Base-by-base conservation (phyloP, 176 grass and related monocot genomes). In the Carex kokanica region DNA sequence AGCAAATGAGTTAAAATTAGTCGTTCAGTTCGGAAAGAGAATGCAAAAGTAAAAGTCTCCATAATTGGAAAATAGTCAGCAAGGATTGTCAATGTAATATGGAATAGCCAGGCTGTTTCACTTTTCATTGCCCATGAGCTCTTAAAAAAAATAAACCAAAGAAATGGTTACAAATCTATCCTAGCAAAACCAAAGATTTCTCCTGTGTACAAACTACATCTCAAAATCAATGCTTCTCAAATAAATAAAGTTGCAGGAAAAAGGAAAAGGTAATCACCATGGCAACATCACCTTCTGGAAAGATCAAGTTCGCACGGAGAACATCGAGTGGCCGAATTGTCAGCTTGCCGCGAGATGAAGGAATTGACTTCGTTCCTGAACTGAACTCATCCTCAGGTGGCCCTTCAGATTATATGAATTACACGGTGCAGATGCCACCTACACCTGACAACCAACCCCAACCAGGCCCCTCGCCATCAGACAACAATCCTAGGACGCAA, bases 321-420 rank as follows among this genome's bases (percentile, higher is more conserved):
- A 92, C 94, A 74, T 88, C 84, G 74, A 84, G 86, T 65, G 86
- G 88, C 3, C 86, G 60, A 69, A 15, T 86, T 60, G 66, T 78
- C 20, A 87, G 67, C 82, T 53, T 89, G 41, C 84, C 89, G n/a
- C 86, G 79, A 79, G 85, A 92, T 78, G 80, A 82, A 52, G 80
- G 63, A 45, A 82, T 82, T 47, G 80, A 82, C 27, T 65, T 11
- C 8, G 41, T 24, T 51, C 80, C 80, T 4, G 80, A 82, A 24
- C 12, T 82, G 60, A 63, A 61, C 54, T 63, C 79, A 65, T 29
- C 40, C 80, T 82, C 61, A 24, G 80, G 80, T 17, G 61, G 60
- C 24, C 80, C 40, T 8, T 54, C 80, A 25, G 80, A 68, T 67
- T 82, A 82, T 82, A 59, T 65, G 10, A 65, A 65, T 67, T 82